Evolutionary conservation across 495 filamentous ascomycete species (phyloP).

Genomic region (Penicillium salamii): DNA sequence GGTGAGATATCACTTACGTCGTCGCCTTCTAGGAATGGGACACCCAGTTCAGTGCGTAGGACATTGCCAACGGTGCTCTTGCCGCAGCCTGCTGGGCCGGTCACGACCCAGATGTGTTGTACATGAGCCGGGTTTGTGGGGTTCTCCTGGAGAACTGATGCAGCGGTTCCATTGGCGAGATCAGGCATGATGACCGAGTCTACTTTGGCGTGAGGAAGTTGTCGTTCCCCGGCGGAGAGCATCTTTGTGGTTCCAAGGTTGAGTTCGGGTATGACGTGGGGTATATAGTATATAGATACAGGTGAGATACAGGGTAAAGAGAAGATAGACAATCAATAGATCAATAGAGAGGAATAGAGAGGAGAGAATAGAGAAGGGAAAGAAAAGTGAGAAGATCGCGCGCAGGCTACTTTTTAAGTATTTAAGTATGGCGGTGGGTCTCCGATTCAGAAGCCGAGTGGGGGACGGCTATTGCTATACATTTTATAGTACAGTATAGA

Average conservation of each 20-base stretch:
- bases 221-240: constrained; percentile 44
- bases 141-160: constrained; percentile 18
- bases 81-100: constrained; percentile 92
- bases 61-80: constrained; percentile 89
- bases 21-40: constrained; percentile 93
- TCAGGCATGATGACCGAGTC: constrained; percentile 25
- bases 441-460: constrained; percentile 28
- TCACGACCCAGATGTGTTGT: constrained; percentile 96
- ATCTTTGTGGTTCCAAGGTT: constrained; percentile 29
- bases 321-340: too few species aligned
- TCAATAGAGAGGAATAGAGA: constrained; percentile 3
- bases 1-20: too few species aligned
- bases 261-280: constrained; percentile 11
- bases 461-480: constrained; percentile 20
- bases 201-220: constrained; percentile 27
- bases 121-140: constrained; percentile 25
- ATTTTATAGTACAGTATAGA: too few species aligned
- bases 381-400: constrained; percentile 16
- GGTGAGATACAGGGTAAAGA: too few species aligned
- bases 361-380: constrained; percentile 2
- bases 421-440: constrained; percentile 35
- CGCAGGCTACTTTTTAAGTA: constrained; percentile 9
- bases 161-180: constrained; percentile 19
- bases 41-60: constrained; percentile 64
- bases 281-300: constrained; percentile 7